Conservation (phyloP, 2,329 filamentous ascomycete genomes). For the Teratosphaeria epicoccoides region DNA sequence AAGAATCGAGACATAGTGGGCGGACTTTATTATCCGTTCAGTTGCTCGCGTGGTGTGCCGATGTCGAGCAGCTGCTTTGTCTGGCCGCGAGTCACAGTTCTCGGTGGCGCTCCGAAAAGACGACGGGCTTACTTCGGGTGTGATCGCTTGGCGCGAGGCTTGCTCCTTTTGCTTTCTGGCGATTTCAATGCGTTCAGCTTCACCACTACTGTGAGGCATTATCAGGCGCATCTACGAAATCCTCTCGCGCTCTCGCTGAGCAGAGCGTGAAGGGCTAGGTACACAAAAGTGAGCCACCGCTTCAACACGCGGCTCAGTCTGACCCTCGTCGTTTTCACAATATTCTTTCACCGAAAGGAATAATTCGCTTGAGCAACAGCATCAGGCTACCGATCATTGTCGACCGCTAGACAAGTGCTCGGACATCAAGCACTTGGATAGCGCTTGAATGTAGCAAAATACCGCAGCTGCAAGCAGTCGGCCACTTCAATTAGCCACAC, state of each 20-base stretch:
- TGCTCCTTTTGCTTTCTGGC: background rate
- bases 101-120: background rate
- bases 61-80: background rate
- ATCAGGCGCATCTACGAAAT: no score
- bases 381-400: background rate
- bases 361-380: background rate
- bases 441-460: background rate
- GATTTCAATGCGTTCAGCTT: no score
- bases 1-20: conserved; percentile 91
- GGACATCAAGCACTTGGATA: no score
- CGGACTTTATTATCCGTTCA: background rate
- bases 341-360: background rate
- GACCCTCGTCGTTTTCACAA: background rate
- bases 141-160: background rate
- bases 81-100: background rate
- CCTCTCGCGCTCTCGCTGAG: background rate
- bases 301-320: background rate
- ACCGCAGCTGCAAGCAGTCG: background rate
- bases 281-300: background rate
- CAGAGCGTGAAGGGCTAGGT: background rate
- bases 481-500: background rate
- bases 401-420: no score
- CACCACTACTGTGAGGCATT: no score
- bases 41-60: background rate
- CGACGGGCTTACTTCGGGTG: background rate